Evolutionary conservation across 2,329 filamentous ascomycete species (phyloP).

Genomic region (Scytalidium sp.): DNA sequence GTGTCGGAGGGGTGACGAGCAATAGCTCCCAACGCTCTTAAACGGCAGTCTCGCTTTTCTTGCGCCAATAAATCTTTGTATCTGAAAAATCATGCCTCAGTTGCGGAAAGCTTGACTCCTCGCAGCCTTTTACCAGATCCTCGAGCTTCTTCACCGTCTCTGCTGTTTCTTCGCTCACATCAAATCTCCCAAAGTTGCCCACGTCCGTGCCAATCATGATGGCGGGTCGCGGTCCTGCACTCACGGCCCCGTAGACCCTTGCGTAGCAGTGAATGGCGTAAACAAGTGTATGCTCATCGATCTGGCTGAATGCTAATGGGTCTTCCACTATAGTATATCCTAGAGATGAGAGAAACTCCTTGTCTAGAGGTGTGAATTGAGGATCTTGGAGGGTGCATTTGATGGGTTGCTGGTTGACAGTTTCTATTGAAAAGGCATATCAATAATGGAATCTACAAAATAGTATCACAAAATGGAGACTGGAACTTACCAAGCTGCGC

Average conservation of each 20-base stretch:
- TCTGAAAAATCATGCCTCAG: constrained; percentile 28
- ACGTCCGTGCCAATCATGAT: constrained; percentile 27
- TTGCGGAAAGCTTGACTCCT: constrained; percentile 25
- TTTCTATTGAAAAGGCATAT: no score
- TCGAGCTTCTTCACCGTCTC: constrained; percentile 12
- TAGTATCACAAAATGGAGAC: neutral
- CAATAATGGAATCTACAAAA: neutral
- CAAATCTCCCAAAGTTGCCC: constrained; percentile 22
- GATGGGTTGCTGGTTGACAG: neutral
- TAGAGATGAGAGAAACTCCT: constrained; percentile 21
- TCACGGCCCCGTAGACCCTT: constrained; percentile 22
- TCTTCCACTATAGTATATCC: constrained; percentile 23
- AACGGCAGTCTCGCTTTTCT: neutral
- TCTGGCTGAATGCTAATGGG: constrained; percentile 23
- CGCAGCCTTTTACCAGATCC: constrained; percentile 21
- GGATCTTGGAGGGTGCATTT: constrained; percentile 26
- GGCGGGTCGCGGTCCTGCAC: constrained; percentile 17
- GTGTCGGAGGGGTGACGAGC: no score
- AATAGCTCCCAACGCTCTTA: no score
- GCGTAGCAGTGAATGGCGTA: constrained; percentile 32
- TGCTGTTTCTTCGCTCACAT: constrained; percentile 13
- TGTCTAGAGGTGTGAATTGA: constrained; percentile 25
- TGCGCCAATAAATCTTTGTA: constrained; percentile 27
- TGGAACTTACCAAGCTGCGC: constrained; percentile 14
- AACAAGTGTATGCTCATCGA: constrained; percentile 22